Evolutionary conservation across 2,329 filamentous ascomycete genomes (phyloP).

Genomic region (Aspergillus alliaceus): DNA sequence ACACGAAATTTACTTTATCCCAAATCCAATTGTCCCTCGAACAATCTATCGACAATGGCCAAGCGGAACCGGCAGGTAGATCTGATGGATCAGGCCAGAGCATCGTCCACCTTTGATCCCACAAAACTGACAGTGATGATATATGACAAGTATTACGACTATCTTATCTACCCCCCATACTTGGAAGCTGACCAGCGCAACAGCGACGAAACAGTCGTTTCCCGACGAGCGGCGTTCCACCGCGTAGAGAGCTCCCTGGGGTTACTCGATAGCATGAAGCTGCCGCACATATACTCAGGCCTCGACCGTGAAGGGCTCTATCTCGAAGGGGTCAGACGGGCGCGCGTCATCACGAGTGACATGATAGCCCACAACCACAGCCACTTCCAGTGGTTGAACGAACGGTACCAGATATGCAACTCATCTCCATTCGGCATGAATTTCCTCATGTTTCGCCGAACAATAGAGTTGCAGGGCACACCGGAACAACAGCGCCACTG

Average conservation of each 20-base stretch:
- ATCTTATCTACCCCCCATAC: not conserved
- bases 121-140: not conserved
- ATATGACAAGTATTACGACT: not conserved
- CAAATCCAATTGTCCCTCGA: no score
- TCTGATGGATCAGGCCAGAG: not conserved
- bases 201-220: not conserved
- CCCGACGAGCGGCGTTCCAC: conserved; percentile 3
- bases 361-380: conserved; percentile 1
- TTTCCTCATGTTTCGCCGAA: conserved; percentile 49
- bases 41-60: not conserved
- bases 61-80: not conserved
- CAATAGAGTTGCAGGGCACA: conserved; percentile 50
- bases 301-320: conserved; percentile 2
- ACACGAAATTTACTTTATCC: no score
- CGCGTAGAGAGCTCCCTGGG: conserved; percentile 1
- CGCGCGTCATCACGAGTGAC: not conserved
- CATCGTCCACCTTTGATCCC: not conserved
- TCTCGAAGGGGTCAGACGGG: not conserved
- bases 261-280: conserved; percentile 1
- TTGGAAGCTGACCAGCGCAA: not conserved
- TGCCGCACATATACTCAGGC: conserved; percentile 1
- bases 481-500: conserved; percentile 50
- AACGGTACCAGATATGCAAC: conserved; percentile 4
- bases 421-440: conserved; percentile 6
- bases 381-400: conserved; percentile 3